Percentiles rank a stretch among this genome's conserved stretches.
Evolutionary conservation across 2,329 filamentous ascomycete genomes (phyloP).

Genomic region (Pseudogymnoascus sp.): DNA sequence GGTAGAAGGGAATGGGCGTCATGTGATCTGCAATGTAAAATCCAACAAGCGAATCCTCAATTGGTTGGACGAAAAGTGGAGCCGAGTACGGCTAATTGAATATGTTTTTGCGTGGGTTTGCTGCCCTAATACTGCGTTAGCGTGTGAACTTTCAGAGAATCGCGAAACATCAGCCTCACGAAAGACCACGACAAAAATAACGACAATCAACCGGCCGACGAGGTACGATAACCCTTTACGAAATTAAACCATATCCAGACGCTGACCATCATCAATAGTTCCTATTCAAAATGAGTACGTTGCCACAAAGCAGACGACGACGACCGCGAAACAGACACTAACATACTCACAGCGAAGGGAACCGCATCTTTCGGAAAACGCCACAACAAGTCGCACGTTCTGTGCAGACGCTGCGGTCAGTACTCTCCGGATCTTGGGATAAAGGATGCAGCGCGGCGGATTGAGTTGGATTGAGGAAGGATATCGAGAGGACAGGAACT

Average conservation of each 20-base stretch:
- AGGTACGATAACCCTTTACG: conserved; percentile 15
- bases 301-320: not conserved
- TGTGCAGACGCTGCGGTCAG: conserved; percentile 31
- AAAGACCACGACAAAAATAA: conserved; percentile 15
- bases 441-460: not conserved
- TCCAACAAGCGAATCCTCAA: not conserved
- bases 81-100: not conserved
- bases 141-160: conserved; percentile 10
- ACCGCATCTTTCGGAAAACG: conserved; percentile 27
- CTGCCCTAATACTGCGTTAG: conserved; percentile 10
- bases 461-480: conserved; percentile 7
- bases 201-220: conserved; percentile 18
- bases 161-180: conserved; percentile 10
- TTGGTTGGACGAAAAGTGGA: not conserved
- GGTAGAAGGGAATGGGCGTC: not conserved
- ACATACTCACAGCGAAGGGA: conserved; percentile 26
- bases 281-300: conserved; percentile 29
- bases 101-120: conserved; percentile 10
- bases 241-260: not conserved
- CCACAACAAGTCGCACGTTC: conserved; percentile 30
- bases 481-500: conserved; percentile 5
- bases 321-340: conserved; percentile 15
- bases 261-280: conserved; percentile 14
- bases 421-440: conserved; percentile 14
- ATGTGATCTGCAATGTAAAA: not conserved